Evolutionary conservation across 208 protist species (phyloP), one percentile per base, ranked within the genome.

Genomic region (Leishmania gerbilli): DNA sequence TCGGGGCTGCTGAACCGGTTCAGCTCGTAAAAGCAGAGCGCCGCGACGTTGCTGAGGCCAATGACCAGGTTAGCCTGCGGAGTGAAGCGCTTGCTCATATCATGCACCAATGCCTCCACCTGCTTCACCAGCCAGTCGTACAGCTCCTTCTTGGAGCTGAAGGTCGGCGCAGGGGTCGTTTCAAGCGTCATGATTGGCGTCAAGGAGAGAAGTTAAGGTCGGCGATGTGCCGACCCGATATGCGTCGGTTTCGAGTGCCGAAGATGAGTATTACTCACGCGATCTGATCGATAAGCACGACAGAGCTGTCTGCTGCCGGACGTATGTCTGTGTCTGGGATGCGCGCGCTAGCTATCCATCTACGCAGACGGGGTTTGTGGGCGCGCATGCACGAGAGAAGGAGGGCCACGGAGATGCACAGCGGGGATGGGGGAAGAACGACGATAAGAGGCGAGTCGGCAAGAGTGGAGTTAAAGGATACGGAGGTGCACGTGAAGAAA

Each of bases 11-110:
- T 80, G 79, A 85, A 87, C 8, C 81, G 85, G 64, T 97, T 96
- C 15, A 98, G 80, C 69, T 90, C 88, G 77, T 97, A 93, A 76
- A 95, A 98, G 87, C 92, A 92, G 21, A 97, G 84, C 0, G 95
- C 90, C 6, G 94, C 77, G 47, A 95, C 85, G 79, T 98, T 98
- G 68, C 89, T 82, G 37, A 97, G 89, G n/a, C 71, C 79, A 11
- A 95, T 86, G 6, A 88, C 89, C n/a, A 93, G 79, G 80, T 92
- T 94, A 1, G 90, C 85, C 77, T 91, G 81, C 2, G 92, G 89
- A 7, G 88, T 89, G 64, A 97, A 85, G 51, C 82, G 84, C 71
- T 62, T 69, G 74, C 82, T 91, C 77, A 91, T 82, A 51, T 79
- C 77, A 34, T 90, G 87, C 11, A 94, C 86, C 37, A 95, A 80